Percentiles rank a stretch among this genome's conserved stretches.
These are phyloP conservation scores for Chlamydomonas sphaeroides DNA, from an alignment of 139 green algal genomes.

Conservation along the genomic window DNA sequence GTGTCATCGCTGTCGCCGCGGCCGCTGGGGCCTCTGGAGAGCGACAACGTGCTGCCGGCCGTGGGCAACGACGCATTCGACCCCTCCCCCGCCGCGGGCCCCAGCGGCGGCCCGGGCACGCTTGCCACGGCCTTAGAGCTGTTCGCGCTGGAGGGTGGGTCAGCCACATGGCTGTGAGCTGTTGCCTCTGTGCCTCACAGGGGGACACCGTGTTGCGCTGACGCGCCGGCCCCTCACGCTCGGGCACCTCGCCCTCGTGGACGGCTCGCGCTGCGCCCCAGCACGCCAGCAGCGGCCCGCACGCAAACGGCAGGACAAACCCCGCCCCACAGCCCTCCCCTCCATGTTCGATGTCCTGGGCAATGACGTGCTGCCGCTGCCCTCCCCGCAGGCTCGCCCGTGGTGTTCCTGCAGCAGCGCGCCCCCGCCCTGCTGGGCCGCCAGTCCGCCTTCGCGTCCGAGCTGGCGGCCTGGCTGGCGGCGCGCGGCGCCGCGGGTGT, in stretches of 20 bases:
- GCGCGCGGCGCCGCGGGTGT: constrained; percentile 36
- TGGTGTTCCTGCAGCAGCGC: constrained; percentile 80
- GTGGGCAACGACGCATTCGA: constrained; percentile 71
- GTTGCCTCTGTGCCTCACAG: no score
- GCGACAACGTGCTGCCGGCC: constrained; percentile 68
- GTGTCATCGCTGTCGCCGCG: constrained; percentile 52
- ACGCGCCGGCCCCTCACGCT: no score
- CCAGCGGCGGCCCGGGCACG: constrained; percentile 14
- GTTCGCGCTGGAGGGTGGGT: constrained; percentile 44
- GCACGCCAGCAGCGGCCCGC: no score
- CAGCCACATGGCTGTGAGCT: no score
- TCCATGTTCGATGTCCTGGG: no score
- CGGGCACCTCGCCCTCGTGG: no score
- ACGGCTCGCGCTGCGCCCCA: no score
- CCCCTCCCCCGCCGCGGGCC: not conserved
- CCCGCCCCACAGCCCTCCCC: no score
- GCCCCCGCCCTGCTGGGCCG: constrained; percentile 61
- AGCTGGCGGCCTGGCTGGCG: constrained; percentile 62
- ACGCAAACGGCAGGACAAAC: no score
- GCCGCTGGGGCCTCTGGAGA: constrained; percentile 54
- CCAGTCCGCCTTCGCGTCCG: constrained; percentile 57
- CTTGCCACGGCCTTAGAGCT: constrained; percentile 72
- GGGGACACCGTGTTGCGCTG: no score
- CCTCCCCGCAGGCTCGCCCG: not conserved
- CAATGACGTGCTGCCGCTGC: no score